Conservation (phyloP, 768 basidiomycete species). For the Gyrodon lividus region DNA sequence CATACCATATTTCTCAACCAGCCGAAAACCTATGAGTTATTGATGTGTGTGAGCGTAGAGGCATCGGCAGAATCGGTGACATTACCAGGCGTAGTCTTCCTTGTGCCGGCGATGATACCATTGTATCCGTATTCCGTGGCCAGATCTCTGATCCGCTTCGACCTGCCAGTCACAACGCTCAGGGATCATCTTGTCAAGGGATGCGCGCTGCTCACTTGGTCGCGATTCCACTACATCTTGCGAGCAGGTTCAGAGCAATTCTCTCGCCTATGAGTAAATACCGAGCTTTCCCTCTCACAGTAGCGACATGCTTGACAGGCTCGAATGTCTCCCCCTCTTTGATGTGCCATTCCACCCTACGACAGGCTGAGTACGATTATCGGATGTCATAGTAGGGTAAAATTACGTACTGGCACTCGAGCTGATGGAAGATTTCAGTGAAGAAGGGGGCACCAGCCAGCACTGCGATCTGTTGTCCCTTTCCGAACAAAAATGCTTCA, state of each 20-base stretch:
- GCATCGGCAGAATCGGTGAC: background rate
- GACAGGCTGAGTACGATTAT: background rate
- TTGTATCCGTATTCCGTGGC: conserved; percentile 77
- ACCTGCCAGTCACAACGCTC: conserved; percentile 47
- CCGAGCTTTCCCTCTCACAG: conserved; percentile 86
- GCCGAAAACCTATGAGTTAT: conserved; percentile 66
- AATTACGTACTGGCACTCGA: conserved; percentile 83
- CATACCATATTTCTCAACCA: conserved; percentile 99
- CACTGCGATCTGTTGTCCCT: conserved; percentile 74
- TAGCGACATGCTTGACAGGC: conserved; percentile 84
- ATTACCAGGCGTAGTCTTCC: conserved; percentile 92
- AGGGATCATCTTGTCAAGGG: background rate
- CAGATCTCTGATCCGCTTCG: conserved; percentile 75
- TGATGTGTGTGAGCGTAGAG: conserved; percentile 7
- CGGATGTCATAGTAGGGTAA: too few species aligned
- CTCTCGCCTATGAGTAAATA: conserved; percentile 89
- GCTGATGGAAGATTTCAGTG: conserved; percentile 84
- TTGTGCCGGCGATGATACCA: conserved; percentile 90
- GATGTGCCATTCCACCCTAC: conserved; percentile 92
- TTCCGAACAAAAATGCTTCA: conserved; percentile 87
- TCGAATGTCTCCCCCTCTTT: conserved; percentile 80
- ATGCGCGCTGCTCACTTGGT: conserved; percentile 63
- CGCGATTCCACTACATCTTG: conserved; percentile 95
- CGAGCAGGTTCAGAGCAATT: conserved; percentile 88
- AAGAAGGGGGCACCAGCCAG: conserved; percentile 96